phyloP scores from a whole-genome alignment of 1,139 yeast species.

The Candida sp. region DNA sequence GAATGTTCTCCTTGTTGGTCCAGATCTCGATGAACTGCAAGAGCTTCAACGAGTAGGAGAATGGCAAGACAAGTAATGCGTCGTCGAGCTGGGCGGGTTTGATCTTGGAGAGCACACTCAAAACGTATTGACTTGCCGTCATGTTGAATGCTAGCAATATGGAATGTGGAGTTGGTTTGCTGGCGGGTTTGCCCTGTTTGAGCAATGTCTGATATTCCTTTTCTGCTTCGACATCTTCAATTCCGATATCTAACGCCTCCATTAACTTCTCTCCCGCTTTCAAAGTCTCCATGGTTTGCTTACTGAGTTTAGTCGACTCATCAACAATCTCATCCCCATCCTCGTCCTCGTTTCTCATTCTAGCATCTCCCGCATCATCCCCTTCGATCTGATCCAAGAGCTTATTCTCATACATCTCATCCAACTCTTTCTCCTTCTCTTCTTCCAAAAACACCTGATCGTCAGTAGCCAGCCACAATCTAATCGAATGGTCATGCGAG shows the following conservation, averaged over 20 bases:
- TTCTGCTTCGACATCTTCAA: slow-evolving; percentile 66
- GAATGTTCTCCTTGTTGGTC: slow-evolving; percentile 55
- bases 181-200: slow-evolving; percentile 48
- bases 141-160: slow-evolving; percentile 72
- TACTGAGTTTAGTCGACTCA: slow-evolving; percentile 69
- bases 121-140: slow-evolving; percentile 78
- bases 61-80: slow-evolving; percentile 88
- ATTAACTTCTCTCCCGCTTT: slow-evolving; percentile 94
- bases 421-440: slow-evolving; percentile 95
- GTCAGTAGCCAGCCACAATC: slow-evolving; percentile 91
- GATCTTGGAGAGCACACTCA: slow-evolving; percentile 70
- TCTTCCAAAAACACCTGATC: slow-evolving; percentile 96
- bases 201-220: slow-evolving; percentile 47
- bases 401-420: slow-evolving; percentile 84
- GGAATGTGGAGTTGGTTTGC: slow-evolving; percentile 68
- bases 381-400: slow-evolving; percentile 69
- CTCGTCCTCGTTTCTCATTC: slow-evolving; percentile 28
- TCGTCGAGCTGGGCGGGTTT: slow-evolving; percentile 90
- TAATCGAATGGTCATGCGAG: slow-evolving; percentile 91
- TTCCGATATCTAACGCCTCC: slow-evolving; percentile 91
- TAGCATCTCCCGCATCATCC: slow-evolving; percentile 44
- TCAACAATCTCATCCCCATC: slow-evolving; percentile 54
- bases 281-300: slow-evolving; percentile 88
- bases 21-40: slow-evolving; percentile 77
- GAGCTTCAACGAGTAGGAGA: slow-evolving; percentile 76